Evolutionary conservation across 768 basidiomycete species (phyloP), one percentile per base, ranked within the genome.

Genomic region (Hygrocybe punicea): DNA sequence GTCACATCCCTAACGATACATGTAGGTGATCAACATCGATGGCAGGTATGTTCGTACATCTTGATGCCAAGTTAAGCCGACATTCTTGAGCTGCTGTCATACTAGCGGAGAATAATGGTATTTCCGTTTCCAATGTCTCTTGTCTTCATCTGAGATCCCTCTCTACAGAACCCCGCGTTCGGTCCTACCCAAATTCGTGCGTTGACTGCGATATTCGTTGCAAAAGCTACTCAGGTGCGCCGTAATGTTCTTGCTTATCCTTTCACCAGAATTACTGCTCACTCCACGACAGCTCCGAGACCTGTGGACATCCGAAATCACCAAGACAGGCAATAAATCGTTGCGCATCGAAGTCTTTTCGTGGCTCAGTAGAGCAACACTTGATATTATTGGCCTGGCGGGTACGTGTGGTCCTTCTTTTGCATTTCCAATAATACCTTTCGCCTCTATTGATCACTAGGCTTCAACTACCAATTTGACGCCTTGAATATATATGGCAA

Each of bases 361-460:
- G 3, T 89, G 84, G 82, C 73, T 91, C 2, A 84, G 81, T 40
- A 81, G 81, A 53, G 81, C 81, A 51, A 89, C 89, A 4, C 74
- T 92, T 9, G 91, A 92, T 59, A 81, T 89, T 55, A 91, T 93
- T 51, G 89, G 89, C 8, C 73, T 87, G 35, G 85, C 76, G 72
- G 84, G 86, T 62, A 75, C 11, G 5, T 13, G 8, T 29, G 67
- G 16, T 79, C 80, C 63, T 65, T 74, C 39, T 67, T 29, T 10
- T 11, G 19, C 2, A 25, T 6, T 3, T n/a, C 46, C 21, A 36
- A 16, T 47, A 13, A 47, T 11, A 11, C 78, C 6, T 70, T 81
- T 14, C 10, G 62, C 69, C 17, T 58, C 62, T 29, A 11, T 34
- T 21, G 25, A 8, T 19, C 14, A 16, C 37, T 35, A 71, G 69